Conservation (phyloP, 2,329 filamentous ascomycete species). For the Arthrobotrys conoides region DNA sequence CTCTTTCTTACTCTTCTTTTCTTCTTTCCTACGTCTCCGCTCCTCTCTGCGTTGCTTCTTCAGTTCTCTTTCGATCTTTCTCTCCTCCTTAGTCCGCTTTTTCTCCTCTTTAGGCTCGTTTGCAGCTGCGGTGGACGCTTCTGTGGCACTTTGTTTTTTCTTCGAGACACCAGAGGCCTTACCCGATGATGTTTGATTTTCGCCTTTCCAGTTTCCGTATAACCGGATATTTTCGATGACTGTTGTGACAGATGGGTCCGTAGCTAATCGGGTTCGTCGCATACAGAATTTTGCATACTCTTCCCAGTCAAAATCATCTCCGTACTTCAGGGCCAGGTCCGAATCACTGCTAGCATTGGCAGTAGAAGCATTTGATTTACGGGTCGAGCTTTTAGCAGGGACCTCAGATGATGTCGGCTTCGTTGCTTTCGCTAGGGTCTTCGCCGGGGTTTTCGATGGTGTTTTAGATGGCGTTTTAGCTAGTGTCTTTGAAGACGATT, state of each 20-base stretch:
- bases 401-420: constrained; percentile 1
- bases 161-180: neutral
- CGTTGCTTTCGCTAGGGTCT: neutral
- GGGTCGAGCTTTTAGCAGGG: neutral
- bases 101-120: constrained; percentile 19
- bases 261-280: constrained; percentile 1
- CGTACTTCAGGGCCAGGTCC: constrained; percentile 24
- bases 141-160: neutral
- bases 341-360: constrained; percentile 2
- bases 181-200: neutral
- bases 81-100: neutral
- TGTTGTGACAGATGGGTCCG: constrained; percentile 11
- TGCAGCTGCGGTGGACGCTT: neutral
- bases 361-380: neutral
- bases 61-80: constrained; percentile 11
- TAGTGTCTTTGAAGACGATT: neutral
- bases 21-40: constrained; percentile 6
- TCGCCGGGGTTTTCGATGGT: neutral
- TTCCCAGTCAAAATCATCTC: constrained; percentile 14
- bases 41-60: constrained; percentile 30
- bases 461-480: neutral
- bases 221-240: constrained; percentile 33
- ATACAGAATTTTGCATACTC: constrained; percentile 35
- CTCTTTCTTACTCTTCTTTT: constrained; percentile 36
- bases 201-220: constrained; percentile 37